Evolutionary conservation across 805 yeast species (phyloP), one percentile per base, ranked within the genome.

Genomic region (Ogataea allantospora): DNA sequence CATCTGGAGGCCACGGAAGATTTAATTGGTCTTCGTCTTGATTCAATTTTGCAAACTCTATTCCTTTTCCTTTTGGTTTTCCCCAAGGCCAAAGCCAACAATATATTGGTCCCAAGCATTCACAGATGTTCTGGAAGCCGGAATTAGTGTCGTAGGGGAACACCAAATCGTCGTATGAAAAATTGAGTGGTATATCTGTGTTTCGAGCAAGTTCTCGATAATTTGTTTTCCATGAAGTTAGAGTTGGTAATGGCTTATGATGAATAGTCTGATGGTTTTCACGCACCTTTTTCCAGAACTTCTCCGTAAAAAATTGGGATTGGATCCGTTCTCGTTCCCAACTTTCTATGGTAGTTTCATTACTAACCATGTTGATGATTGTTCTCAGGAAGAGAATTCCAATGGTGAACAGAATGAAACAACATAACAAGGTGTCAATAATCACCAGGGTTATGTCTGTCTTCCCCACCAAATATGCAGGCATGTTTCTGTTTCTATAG

Each of bases 1-100:
- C 88, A 62, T 88, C 95, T 1, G 96, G 95, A 1, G 99, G 99
- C 95, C 97, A 91, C 2, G 96, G 93, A 26, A 83, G 63, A 1
- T 77, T 73, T 35, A 82, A 61, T 43, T 83, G 74, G 50, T 81
- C 84, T 38, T 73, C 76, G 33, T 66, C 71, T 12, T 71, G 55
- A 22, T 80, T 86, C 46, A 77, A 77, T 43, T 73, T 78, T 6
- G 60, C 61, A 45, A 78, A 88, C 1, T 53, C 53, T 34, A 73
- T 53, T 0, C 96, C 97, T 47, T 73, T 63, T 1, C 79, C 80
- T 1, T 47, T 16, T 0, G 96, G 81, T 3, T 52, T 55, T 2
- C 83, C 80, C 78, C 81, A 85, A 0, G 96, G 95, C 45, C 77
- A 62, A 0, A 79, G 26, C 95, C 95, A 88, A 6, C 53, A 44